Base-by-base conservation (phyloP, 345 rosid genomes). In the Pugionium dolabratum region DNA sequence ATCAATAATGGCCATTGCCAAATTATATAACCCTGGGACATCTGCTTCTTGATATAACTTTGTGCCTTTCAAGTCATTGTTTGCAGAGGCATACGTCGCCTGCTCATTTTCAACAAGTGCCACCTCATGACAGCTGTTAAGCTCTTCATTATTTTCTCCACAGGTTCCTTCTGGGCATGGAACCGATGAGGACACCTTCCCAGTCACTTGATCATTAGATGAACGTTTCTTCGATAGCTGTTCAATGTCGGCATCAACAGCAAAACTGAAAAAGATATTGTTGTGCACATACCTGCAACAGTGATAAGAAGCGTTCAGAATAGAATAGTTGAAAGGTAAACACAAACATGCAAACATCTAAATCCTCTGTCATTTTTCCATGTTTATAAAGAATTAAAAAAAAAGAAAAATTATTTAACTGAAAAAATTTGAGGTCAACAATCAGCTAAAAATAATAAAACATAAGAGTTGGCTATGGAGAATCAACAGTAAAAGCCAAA, bases 211-310 rank as follows among this genome's bases (percentile, higher is more conserved):
- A 72, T 62, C 81, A 25, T 61, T 49, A 27, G 70, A 70, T 61
- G 66, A n/a, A 53, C 52, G 78, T 69, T 80, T 91, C 86, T 78
- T 87, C 30, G 89, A 84, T 11, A 91, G 73, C 74, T 84, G 95
- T 71, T 95, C 97, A 66, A 89, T 68, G 71, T 89, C 97, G 6
- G 91, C 86, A 79, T 95, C 99, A 59, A 95, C 94, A 54, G 96
- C 99, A 81, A 95, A 95, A 82, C 98, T 95, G 80, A 95, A 95
- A 87, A 95, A 95, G 64, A 95, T 91, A 78, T 95, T 95, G 81
- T 95, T 95, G 87, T 95, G 99, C 66, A 95, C 99, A 81, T 95
- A 95, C 99, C 99, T 95, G 72, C 72, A 70, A 8, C 66, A 77
- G 65, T 57, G 42, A 67, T 47, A 40, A 6, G 48, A 67, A 33